Percentiles rank a stretch among this genome's conserved stretches.
phyloP scores from a whole-genome alignment of 106 monocot species.

The Vanilla planifolia region DNA sequence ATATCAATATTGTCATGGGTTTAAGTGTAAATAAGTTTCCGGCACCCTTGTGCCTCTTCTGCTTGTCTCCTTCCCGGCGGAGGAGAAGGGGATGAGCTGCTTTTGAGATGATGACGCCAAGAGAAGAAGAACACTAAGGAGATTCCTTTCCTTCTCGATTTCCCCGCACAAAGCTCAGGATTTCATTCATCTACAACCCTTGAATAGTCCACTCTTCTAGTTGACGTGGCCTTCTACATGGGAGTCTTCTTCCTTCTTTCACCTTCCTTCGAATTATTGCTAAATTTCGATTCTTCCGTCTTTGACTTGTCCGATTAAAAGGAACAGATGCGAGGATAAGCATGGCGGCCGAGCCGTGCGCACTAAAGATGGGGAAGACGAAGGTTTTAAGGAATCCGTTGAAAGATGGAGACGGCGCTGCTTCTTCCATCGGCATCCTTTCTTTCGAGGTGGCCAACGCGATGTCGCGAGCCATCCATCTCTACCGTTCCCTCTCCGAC shows the following conservation, averaged over 20 bases:
- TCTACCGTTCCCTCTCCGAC: constrained; percentile 75
- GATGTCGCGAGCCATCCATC: constrained; percentile 69
- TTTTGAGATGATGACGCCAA: constrained; percentile 3
- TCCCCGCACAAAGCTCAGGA: background rate
- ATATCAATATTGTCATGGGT: no score
- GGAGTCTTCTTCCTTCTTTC: background rate
- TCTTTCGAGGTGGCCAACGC: constrained; percentile 90
- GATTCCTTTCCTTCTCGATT: constrained; percentile 5
- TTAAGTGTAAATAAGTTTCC: no score
- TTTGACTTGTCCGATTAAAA: background rate
- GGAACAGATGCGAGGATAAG: background rate
- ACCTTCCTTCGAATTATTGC: background rate
- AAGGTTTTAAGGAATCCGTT: constrained; percentile 2
- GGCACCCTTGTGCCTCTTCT: no score
- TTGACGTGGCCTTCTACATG: background rate
- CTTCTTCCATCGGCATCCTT: constrained; percentile 54
- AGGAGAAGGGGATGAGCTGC: background rate
- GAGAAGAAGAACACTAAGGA: constrained; percentile 2
- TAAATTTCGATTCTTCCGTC: background rate
- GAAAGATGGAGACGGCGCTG: background rate
- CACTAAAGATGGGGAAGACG: constrained; percentile 41
- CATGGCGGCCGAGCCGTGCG: constrained; percentile 44
- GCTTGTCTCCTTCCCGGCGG: no score
- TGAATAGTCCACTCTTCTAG: background rate
- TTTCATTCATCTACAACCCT: background rate